A percentile compares a stretch with the other conserved stretches of the same genome.
These are phyloP conservation scores for Suhomyces coccinellae DNA, from an alignment of 1,139 yeast genomes.

Conservation along the genomic window DNA sequence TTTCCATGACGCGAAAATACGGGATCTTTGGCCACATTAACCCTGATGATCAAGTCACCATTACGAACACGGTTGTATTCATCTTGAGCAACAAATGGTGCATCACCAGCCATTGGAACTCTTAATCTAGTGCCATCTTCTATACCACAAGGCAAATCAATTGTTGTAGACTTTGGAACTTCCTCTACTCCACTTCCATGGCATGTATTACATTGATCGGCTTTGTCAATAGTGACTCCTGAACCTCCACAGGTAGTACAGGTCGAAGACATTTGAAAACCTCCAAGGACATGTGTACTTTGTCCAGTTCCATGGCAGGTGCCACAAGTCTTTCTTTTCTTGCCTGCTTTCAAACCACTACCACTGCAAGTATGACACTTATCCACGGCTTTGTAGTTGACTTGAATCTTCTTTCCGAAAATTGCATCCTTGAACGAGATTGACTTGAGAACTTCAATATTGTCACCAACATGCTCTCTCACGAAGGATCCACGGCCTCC, in stretches of 20 bases:
- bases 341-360: conserved; percentile 77
- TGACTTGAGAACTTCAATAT: conserved; percentile 75
- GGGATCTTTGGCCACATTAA: conserved; percentile 74
- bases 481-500: conserved; percentile 46
- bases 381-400: conserved; percentile 74
- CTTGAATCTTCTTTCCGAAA: conserved; percentile 67
- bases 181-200: conserved; percentile 87
- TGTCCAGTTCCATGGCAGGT: conserved; percentile 95
- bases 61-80: conserved; percentile 62
- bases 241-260: conserved; percentile 86
- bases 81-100: conserved; percentile 71
- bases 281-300: conserved; percentile 83
- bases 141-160: conserved; percentile 88
- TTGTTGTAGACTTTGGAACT: conserved; percentile 63
- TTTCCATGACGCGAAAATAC: conserved; percentile 65
- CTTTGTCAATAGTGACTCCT: conserved; percentile 72
- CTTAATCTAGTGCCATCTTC: conserved; percentile 84
- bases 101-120: conserved; percentile 87
- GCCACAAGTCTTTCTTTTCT: conserved; percentile 74
- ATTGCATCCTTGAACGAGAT: conserved; percentile 85
- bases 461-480: conserved; percentile 85
- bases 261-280: conserved; percentile 95
- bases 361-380: conserved; percentile 82
- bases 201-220: conserved; percentile 76
- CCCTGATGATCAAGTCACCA: conserved; percentile 86